Percentiles rank a stretch among this genome's conserved stretches.
Conservation (phyloP, 164 flowering plant genomes). For the Aristolochia contorta region DNA sequence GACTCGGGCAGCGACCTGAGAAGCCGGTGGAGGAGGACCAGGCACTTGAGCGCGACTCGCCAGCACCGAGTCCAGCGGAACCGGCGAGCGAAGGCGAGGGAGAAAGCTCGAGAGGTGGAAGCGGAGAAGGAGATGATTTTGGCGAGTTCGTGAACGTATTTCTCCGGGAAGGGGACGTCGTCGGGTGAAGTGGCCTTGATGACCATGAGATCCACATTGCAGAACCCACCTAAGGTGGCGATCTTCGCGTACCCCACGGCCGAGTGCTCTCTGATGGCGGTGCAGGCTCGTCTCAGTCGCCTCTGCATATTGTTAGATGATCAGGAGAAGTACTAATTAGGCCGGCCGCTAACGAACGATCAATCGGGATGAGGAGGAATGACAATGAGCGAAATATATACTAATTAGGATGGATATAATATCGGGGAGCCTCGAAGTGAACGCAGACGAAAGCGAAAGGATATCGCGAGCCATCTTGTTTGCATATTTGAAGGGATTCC, state of each 20-base stretch:
- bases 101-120: constrained; percentile 29
- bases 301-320: constrained; percentile 24
- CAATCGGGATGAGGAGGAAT: too few relatives aligned
- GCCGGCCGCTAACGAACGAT: too few relatives aligned
- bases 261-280: constrained; percentile 34
- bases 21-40: constrained; percentile 52
- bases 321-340: too few relatives aligned
- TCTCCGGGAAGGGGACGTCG: constrained; percentile 38
- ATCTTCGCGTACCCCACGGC: constrained; percentile 38
- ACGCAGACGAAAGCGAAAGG: too few relatives aligned
- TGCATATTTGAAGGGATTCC: too few relatives aligned
- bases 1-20: constrained; percentile 27
- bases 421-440: too few relatives aligned
- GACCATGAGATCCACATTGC: constrained; percentile 31
- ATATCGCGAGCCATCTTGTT: too few relatives aligned
- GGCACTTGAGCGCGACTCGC: constrained; percentile 62
- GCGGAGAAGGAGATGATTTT: constrained; percentile 42
- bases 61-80: constrained; percentile 40
- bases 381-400: too few relatives aligned
- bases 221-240: constrained; percentile 32
- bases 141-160: constrained; percentile 35
- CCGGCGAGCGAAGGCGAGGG: constrained; percentile 38
- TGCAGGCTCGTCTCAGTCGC: constrained; percentile 26
- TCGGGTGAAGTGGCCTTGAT: constrained; percentile 56
- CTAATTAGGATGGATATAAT: too few relatives aligned